Percentiles rank a stretch among this genome's conserved stretches.
Evolutionary conservation across 345 rosid genomes (phyloP).

Genomic region (Linum tenue): DNA sequence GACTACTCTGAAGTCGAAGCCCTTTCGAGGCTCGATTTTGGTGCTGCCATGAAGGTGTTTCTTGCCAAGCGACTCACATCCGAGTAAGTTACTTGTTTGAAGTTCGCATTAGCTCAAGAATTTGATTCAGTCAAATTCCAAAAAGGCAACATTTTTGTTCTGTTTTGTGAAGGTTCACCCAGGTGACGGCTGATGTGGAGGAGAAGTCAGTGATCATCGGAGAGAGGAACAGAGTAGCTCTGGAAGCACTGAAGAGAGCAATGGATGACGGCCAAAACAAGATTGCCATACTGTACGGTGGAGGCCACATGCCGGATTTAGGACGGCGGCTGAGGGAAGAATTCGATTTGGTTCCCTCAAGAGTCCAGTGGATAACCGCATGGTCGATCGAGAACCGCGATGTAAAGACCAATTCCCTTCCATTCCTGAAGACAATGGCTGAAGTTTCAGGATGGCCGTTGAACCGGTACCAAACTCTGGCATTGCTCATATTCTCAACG

Average conservation of each 20-base stretch:
- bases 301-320: constrained; percentile 98
- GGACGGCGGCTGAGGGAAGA: constrained; percentile 74
- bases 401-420: constrained; percentile 38
- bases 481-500: constrained; percentile 59
- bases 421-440: constrained; percentile 59
- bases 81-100: constrained; percentile 44
- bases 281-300: constrained; percentile 82
- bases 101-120: background rate
- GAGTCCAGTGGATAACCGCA: constrained; percentile 77
- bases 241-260: constrained; percentile 54
- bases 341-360: constrained; percentile 54
- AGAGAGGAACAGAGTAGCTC: constrained; percentile 76
- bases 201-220: constrained; percentile 81
- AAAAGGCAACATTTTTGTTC: background rate
- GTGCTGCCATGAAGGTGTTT: constrained; percentile 88
- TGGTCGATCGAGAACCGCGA: constrained; percentile 72
- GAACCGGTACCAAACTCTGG: constrained; percentile 80
- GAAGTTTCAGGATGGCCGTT: constrained; percentile 74
- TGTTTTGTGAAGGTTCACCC: constrained; percentile 50
- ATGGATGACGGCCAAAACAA: constrained; percentile 57
- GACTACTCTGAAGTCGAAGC: constrained; percentile 82
- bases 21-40: constrained; percentile 68
- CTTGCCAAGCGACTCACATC: constrained; percentile 77
- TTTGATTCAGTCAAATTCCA: background rate
- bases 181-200: constrained; percentile 63